Evolutionary conservation across 73 alveolate species (phyloP).

Genomic region (Strombidium stylifer): DNA sequence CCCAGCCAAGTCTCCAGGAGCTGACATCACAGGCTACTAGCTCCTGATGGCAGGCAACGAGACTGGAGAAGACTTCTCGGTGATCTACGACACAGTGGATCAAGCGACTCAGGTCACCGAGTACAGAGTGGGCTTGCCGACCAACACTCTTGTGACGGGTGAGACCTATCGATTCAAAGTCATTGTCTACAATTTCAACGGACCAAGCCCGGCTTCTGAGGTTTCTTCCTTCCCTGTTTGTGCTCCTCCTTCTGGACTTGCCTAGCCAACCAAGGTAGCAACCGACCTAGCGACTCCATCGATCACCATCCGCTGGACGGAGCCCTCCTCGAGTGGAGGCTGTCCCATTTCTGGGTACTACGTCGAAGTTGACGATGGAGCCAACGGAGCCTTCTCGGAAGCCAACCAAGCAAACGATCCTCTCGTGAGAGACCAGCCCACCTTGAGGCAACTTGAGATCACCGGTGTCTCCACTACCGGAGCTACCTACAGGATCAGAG

Average conservation of each 20-base stretch:
- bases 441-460: conserved; percentile 9
- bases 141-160: conserved; percentile 2
- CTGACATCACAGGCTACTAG: conserved; percentile 41
- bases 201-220: conserved; percentile 26
- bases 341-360: conserved; percentile 56
- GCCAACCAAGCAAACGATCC: conserved; percentile 49
- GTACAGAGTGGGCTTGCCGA: conserved; percentile 11
- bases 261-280: conserved; percentile 16
- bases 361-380: conserved; percentile 68
- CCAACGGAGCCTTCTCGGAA: conserved; percentile 56
- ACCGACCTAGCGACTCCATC: conserved; percentile 21
- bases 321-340: conserved; percentile 67
- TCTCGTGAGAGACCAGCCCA: conserved; percentile 39
- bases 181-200: conserved; percentile 44
- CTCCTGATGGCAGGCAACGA: conserved; percentile 37
- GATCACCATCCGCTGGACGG: conserved; percentile 62
- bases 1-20: conserved; percentile 27
- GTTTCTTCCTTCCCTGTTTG: conserved; percentile 30
- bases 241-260: conserved; percentile 17
- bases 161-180: conserved; percentile 29
- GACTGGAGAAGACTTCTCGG: conserved; percentile 22
- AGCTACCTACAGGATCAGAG: conserved; percentile 3
- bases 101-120: conserved; percentile 7
- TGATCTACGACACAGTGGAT: conserved; percentile 22
- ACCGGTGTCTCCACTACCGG: conserved; percentile 35